Base-by-base conservation (phyloP, 805 yeast genomes). In the Candida peoriensis region DNA sequence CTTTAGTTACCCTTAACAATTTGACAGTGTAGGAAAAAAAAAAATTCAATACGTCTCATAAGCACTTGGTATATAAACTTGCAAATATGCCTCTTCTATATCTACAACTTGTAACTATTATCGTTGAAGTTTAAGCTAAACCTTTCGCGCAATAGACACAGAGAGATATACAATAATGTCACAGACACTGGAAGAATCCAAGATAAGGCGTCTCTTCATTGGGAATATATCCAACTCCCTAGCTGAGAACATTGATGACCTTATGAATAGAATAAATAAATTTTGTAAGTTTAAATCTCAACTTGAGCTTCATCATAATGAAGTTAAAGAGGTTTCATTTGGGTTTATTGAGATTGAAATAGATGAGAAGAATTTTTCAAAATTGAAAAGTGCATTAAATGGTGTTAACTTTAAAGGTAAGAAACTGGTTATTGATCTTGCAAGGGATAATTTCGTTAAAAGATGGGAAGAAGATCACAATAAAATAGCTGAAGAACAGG, bases 341-440 rank as follows among this genome's bases (percentile, higher is more conserved):
- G 96, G 80, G 1, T 87, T 70, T 43, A 55, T 84, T 1, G 76
- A 82, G 16, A 62, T 90, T 57, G 59, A 64, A n/a, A 56, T 80
- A 10, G 55, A 67, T 1, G 63, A 66, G 4, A 57, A 60, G 15
- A 63, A 68, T 23, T 75, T 69, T 36, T 60, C 58, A 1, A 72
- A 71, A 30, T 58, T 90, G 33, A 69, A 70, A 38, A 55, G 61
- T 6, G 64, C 82, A 1, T 70, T 85, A 43, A 73, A 86, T 53
- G 93, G 89, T 20, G 73, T 81, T 2, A 72, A 71, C 18, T 90
- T 70, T 59, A 86, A 83, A 69, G 95, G 95, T 3, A 68, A 81
- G 18, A 74, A 70, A 34, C 57, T 90, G 23, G 64, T 66, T 3
- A 60, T 90, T 8, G 76, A 70, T 34, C 55, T 61, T 29, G 96